A percentile compares a stretch with the other conserved stretches of the same genome.
Conservation (phyloP, 345 rosid genomes). For the Pistacia atlantica region DNA sequence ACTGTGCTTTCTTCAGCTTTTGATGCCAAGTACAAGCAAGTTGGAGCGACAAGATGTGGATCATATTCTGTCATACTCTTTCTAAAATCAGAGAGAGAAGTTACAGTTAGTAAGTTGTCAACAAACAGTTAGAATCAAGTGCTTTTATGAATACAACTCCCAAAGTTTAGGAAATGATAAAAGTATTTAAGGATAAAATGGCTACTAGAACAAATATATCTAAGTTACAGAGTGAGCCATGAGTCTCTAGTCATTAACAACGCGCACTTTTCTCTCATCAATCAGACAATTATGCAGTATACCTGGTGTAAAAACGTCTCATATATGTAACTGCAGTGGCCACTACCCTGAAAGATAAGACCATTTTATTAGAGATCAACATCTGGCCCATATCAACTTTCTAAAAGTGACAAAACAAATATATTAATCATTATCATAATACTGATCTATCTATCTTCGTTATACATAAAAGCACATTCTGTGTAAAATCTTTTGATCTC, state of each 20-base stretch:
- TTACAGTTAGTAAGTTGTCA: slow-evolving; percentile 15
- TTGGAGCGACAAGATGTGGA: slow-evolving; percentile 92
- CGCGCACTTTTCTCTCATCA: slow-evolving; percentile 3
- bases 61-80: slow-evolving; percentile 90
- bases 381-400: neutral
- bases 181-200: neutral
- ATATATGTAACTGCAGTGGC: slow-evolving; percentile 92
- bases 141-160: neutral
- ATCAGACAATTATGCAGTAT: slow-evolving; percentile 5
- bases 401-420: neutral
- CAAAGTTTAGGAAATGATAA: neutral
- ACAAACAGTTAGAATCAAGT: neutral
- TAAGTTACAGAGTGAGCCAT: slow-evolving; percentile 12
- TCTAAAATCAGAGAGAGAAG: slow-evolving; percentile 43
- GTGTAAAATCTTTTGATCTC: neutral
- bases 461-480: neutral
- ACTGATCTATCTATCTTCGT: neutral
- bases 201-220: neutral
- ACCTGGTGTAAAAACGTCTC: slow-evolving; percentile 97
- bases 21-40: slow-evolving; percentile 95
- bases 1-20: slow-evolving; percentile 98
- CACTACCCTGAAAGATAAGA: slow-evolving; percentile 68
- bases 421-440: neutral
- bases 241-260: neutral
- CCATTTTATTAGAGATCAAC: slow-evolving; percentile 8